Base-by-base conservation (phyloP, 2,329 filamentous ascomycete species). In the Tetracladium maxilliforme region DNA sequence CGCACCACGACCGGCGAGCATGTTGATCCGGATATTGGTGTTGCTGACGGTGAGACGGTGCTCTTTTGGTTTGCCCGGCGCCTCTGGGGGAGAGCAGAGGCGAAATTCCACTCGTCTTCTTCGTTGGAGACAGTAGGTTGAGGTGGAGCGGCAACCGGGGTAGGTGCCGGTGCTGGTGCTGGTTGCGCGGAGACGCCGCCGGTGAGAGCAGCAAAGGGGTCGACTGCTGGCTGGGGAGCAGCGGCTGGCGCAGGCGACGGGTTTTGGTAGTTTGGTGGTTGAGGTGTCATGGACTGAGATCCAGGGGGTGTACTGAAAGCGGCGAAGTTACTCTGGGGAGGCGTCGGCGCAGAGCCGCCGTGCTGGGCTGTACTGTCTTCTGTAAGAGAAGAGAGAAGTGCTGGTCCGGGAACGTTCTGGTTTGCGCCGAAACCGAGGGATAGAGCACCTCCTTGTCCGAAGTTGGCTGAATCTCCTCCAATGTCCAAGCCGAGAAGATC, bases 51-150 rank as follows among this genome's bases (percentile, higher is more conserved):
- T 64, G 12, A 77, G 36, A 34, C 16, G 26, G 56, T 42, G 10
- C 50, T 33, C 32, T 69, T 60, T 3, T 60, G 50, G 15, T 50
- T 30, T n/a, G n/a, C n/a, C n/a, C n/a, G n/a, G n/a, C n/a, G n/a
- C n/a, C n/a, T n/a, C n/a, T 69, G 61, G 4, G 87, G 87, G 10
- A 94, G 61, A 0, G 87, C 76, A 1, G 87, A 95, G 4, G 81
- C 72, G 47, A 95, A 95, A 14, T 72, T 79, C 86, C 87, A 95
- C 43, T 95, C 87, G 35, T 95, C 87, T 25, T 94, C 87, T 22
- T 80, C 70, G 25, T 56, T 58, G 6, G 54, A 42, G 22, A 41
- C 36, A 29, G 34, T 41, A 34, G 30, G 40, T 41, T 32, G 12
- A 40, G 34, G 34, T 21, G 30, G 31, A 5, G 45, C 33, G 21